Percentiles rank a stretch among this genome's conserved stretches.
phyloP scores from a whole-genome alignment of 352 stramenopile genomes.

The Halophytophthora batemanensis region DNA sequence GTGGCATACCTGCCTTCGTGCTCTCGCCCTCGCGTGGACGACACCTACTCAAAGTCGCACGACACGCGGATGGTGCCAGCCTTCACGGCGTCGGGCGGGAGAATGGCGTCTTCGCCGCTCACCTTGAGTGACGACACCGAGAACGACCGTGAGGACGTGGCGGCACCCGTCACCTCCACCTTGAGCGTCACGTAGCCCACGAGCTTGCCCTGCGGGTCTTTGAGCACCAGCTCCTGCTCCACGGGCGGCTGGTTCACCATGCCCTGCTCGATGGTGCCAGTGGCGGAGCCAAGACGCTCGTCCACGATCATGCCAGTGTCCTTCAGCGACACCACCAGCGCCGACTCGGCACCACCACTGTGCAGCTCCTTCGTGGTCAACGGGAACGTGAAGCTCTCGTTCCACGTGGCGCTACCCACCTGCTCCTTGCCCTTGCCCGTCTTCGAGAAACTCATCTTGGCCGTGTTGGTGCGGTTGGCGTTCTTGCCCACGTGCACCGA shows the following conservation, averaged over 20 bases:
- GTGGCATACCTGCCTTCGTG: not conserved
- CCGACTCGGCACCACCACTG: conserved; percentile 14
- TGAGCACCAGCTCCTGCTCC: conserved; percentile 30
- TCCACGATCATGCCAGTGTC: conserved; percentile 42
- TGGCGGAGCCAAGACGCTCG: conserved; percentile 25
- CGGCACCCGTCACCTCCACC: conserved; percentile 30
- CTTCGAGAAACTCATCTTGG: conserved; percentile 60
- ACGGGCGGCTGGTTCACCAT: conserved; percentile 17
- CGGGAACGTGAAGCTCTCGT: conserved; percentile 82
- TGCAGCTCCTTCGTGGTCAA: conserved; percentile 53
- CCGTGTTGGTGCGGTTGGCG: conserved; percentile 65
- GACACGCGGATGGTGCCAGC: conserved; percentile 41
- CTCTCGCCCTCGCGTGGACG: no score
- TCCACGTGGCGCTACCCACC: conserved; percentile 52
- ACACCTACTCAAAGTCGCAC: conserved; percentile 37
- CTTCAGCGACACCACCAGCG: conserved; percentile 22
- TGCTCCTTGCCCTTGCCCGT: conserved; percentile 41
- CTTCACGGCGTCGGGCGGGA: conserved; percentile 31
- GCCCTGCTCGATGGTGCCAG: conserved; percentile 23
- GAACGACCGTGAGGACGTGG: conserved; percentile 32
- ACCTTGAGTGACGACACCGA: conserved; percentile 24
- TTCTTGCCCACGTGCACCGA: conserved; percentile 71
- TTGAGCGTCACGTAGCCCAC: conserved; percentile 33
- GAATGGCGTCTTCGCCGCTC: conserved; percentile 18
- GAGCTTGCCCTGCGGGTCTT: conserved; percentile 22